Conservation (phyloP, 1,284 basidiomycete species). For the Puccinia brachypodii region DNA sequence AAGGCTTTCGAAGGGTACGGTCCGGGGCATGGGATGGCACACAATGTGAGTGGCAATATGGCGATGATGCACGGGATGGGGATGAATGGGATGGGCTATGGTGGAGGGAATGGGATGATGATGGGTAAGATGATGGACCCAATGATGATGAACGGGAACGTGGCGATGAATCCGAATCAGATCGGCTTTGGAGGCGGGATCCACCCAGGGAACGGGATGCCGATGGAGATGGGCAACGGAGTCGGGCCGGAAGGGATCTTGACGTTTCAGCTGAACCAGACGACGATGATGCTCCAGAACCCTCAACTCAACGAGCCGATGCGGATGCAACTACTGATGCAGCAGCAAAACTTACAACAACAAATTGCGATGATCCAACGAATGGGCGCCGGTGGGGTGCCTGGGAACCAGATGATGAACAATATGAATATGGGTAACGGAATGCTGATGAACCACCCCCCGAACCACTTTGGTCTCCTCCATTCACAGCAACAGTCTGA, state of each 20-base stretch:
- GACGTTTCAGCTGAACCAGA: slow-evolving; percentile 68
- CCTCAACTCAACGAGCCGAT: slow-evolving; percentile 66
- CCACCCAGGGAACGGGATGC: slow-evolving; percentile 10
- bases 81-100: slow-evolving; percentile 24
- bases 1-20: slow-evolving; percentile 20
- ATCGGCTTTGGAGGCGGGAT: slow-evolving; percentile 43
- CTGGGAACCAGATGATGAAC: slow-evolving; percentile 48
- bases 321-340: slow-evolving; percentile 63
- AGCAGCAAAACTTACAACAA: slow-evolving; percentile 54
- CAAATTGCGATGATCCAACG: slow-evolving; percentile 50
- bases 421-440: slow-evolving; percentile 43
- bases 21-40: background rate
- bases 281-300: slow-evolving; percentile 73
- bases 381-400: slow-evolving; percentile 29
- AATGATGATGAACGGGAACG: slow-evolving; percentile 38
- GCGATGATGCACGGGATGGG: slow-evolving; percentile 19
- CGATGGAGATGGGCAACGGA: slow-evolving; percentile 14
- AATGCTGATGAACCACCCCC: background rate
- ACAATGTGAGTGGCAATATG: background rate
- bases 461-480: slow-evolving; percentile 18
- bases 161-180: slow-evolving; percentile 31
- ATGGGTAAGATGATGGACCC: slow-evolving; percentile 30
- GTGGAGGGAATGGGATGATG: slow-evolving; percentile 32
- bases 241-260: slow-evolving; percentile 4
- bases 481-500: slow-evolving; percentile 17